A percentile compares a stretch with the other conserved stretches of the same genome.
These are phyloP conservation scores for Phytophthora constricta DNA, from an alignment of 352 stramenopile genomes.

Conservation along the genomic window DNA sequence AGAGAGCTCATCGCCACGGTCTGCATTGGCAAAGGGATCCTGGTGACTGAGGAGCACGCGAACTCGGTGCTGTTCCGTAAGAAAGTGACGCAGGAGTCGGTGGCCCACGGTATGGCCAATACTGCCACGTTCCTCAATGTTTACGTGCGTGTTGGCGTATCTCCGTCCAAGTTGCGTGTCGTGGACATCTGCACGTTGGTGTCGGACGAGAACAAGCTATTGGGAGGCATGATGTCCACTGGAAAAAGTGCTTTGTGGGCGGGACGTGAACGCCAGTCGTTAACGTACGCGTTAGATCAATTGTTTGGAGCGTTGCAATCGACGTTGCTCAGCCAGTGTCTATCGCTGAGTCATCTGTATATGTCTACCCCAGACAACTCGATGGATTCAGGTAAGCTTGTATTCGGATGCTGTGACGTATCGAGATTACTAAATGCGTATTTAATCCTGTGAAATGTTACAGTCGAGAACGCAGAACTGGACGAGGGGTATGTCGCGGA, in stretches of 20 bases:
- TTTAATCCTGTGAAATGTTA: slow-evolving; percentile 1
- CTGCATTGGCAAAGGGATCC: slow-evolving; percentile 77
- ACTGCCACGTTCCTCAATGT: slow-evolving; percentile 76
- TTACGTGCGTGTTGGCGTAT: slow-evolving; percentile 74
- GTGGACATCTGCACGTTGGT: slow-evolving; percentile 74
- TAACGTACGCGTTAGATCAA: slow-evolving; percentile 68
- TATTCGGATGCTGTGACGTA: no score
- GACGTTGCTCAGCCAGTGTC: slow-evolving; percentile 69
- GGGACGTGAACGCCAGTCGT: slow-evolving; percentile 41
- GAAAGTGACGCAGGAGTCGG: slow-evolving; percentile 61
- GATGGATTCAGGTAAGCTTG: slow-evolving; percentile 50
- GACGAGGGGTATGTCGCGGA: slow-evolving; percentile 78
- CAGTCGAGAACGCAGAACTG: slow-evolving; percentile 57
- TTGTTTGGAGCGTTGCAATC: slow-evolving; percentile 73
- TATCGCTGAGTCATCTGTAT: slow-evolving; percentile 75
- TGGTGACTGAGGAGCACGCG: slow-evolving; percentile 59
- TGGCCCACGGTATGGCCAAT: slow-evolving; percentile 73
- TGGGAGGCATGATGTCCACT: slow-evolving; percentile 58
- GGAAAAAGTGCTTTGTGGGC: slow-evolving; percentile 45
- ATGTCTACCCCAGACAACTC: slow-evolving; percentile 82
- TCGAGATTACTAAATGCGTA: background rate
- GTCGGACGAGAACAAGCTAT: slow-evolving; percentile 67
- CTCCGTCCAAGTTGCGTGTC: slow-evolving; percentile 78
- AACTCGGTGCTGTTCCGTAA: slow-evolving; percentile 79
- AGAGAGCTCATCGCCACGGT: slow-evolving; percentile 80